Evolutionary conservation across 345 rosid species (phyloP).

Genomic region (Anastatica hierochuntica): DNA sequence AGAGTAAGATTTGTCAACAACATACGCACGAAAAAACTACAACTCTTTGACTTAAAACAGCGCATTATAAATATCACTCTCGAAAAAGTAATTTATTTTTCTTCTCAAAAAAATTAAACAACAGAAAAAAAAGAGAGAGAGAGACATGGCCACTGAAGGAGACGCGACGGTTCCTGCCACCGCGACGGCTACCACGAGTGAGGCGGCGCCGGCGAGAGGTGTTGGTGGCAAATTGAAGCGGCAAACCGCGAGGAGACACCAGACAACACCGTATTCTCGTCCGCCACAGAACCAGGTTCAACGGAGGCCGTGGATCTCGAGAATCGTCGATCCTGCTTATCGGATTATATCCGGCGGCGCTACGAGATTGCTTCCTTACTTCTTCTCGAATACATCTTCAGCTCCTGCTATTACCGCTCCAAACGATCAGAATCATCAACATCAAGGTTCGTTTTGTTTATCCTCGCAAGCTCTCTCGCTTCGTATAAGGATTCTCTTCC

Average conservation of each 20-base stretch:
- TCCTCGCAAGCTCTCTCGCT: neutral
- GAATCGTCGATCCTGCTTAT: constrained; percentile 74
- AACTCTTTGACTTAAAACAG: too few relatives aligned
- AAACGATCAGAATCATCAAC: constrained; percentile 17
- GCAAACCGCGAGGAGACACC: constrained; percentile 30
- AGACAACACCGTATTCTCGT: constrained; percentile 52
- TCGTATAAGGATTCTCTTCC: neutral
- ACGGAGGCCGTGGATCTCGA: constrained; percentile 56
- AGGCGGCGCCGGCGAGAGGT: constrained; percentile 25
- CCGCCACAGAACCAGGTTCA: constrained; percentile 36
- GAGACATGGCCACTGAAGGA: constrained; percentile 21
- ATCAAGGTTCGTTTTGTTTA: constrained; percentile 28
- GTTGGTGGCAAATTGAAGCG: constrained; percentile 61
- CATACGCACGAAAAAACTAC: too few relatives aligned
- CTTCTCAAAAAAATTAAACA: too few relatives aligned
- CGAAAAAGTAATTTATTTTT: too few relatives aligned
- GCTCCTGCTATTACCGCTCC: constrained; percentile 33
- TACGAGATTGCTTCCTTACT: constrained; percentile 47
- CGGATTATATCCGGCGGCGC: constrained; percentile 66
- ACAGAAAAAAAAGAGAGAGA: neutral
- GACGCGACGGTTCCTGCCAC: constrained; percentile 31
- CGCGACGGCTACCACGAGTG: neutral
- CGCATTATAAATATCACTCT: too few relatives aligned
- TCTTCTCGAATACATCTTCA: constrained; percentile 40
- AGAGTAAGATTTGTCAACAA: too few relatives aligned